Evolutionary conservation across 177 flowering plant genomes (phyloP).

Genomic region (Vitis hybrid): DNA sequence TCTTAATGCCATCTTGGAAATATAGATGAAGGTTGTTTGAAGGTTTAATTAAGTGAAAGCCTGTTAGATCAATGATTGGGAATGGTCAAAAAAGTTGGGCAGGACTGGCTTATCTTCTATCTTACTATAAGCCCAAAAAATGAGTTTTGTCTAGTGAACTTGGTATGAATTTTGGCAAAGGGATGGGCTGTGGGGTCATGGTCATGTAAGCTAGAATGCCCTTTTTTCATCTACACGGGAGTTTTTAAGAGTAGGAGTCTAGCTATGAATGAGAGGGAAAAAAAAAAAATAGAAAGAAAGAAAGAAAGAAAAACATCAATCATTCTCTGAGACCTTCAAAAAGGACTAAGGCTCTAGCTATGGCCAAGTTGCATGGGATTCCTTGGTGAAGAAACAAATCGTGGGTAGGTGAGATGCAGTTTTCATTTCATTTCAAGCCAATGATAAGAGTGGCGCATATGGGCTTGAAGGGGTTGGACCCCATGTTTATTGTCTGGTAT

Average conservation of each 20-base stretch:
- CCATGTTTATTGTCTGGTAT: slow-evolving; percentile 1
- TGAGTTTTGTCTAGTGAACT: background rate
- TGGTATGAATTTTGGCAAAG: background rate
- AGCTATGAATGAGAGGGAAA: too few relatives aligned
- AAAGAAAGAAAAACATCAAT: too few relatives aligned
- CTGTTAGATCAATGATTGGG: background rate
- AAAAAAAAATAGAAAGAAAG: too few relatives aligned
- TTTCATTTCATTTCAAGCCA: slow-evolving; percentile 8
- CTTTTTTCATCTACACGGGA: too few relatives aligned
- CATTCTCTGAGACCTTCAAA: too few relatives aligned
- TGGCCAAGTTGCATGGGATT: slow-evolving; percentile 10
- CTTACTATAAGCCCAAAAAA: background rate
- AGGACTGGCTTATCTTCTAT: background rate
- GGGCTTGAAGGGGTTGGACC: background rate
- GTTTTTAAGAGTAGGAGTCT: too few relatives aligned
- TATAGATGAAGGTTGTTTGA: background rate
- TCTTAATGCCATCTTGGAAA: background rate
- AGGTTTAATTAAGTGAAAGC: slow-evolving; percentile 1
- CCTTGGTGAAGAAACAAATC: background rate
- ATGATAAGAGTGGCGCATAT: background rate
- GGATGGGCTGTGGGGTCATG: slow-evolving; percentile 1
- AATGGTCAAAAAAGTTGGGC: background rate
- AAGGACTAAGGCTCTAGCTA: background rate
- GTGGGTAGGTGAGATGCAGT: slow-evolving; percentile 3
- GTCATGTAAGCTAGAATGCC: background rate